Evolutionary conservation across 257 asterid species (phyloP), one percentile per base, ranked within the genome.

Genomic region (Coffea canephora): DNA sequence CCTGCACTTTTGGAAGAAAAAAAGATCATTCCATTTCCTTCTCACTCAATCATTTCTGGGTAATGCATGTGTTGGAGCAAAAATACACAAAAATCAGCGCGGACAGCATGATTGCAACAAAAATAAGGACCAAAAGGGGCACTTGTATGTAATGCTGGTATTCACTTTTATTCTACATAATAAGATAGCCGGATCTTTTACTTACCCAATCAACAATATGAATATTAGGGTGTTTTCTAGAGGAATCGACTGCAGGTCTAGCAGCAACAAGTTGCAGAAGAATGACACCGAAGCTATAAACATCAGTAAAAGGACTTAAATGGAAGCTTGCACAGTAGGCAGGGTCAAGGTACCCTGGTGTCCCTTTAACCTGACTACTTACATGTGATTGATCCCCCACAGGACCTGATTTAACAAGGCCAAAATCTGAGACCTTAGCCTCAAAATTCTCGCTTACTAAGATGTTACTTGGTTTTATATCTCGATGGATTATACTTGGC

Each of bases 311-410:
- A 0, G 93, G 93, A 48, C 94, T 87, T 86, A 90, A 84, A 79
- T 86, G 94, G 76, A 78, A 74, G 85, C 89, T 91, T 7, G 92
- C 79, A 70, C 95, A 91, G 76, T 93, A 93, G 46, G 97, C 97
- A 8, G 97, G 97, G 73, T 91, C 97, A 52, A 91, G 97, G 80
- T 91, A 93, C 11, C 97, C 97, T 0, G 92, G 92, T 73, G 97
- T 92, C 66, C 97, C 97, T 85, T 93, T 93, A 21, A 93, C 83
- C 68, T 82, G 85, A 69, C 96, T 91, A 81, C 91, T 93, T 16
- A 93, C 96, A 77, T 91, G 96, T 16, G 98, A 93, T 65, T 91
- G 85, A 83, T 91, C 96, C 45, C 88, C 94, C 5, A 76, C 79
- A 0, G 97, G 97, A 68, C 94, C 97, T n/a, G 92, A 73, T 71